Conservation (phyloP, 805 yeast genomes). For the Blastobotrys mokoenaii region DNA sequence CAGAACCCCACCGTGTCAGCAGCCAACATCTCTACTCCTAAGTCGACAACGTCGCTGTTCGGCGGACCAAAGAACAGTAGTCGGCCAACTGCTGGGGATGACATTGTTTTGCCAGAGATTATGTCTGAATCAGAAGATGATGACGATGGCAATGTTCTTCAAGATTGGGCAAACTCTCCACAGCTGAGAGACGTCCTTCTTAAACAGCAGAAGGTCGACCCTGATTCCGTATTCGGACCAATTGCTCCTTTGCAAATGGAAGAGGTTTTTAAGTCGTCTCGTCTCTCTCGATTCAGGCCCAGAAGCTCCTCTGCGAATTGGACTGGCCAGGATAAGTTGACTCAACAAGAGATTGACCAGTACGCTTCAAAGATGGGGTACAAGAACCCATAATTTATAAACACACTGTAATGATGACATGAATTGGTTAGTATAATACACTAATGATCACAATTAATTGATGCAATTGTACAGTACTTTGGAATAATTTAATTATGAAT, state of each 20-base stretch:
- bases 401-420: too few relatives aligned
- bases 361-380: conserved; percentile 44
- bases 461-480: too few relatives aligned
- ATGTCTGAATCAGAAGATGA: conserved; percentile 43
- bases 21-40: background rate
- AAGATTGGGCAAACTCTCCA: conserved; percentile 59
- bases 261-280: conserved; percentile 47
- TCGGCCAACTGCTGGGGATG: background rate
- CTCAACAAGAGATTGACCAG: conserved; percentile 38
- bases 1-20: conserved; percentile 9
- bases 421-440: too few relatives aligned
- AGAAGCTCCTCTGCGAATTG: conserved; percentile 47
- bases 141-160: conserved; percentile 39
- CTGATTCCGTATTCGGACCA: conserved; percentile 65
- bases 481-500: too few relatives aligned
- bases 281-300: conserved; percentile 42
- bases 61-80: background rate
- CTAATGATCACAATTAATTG: too few relatives aligned
- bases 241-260: conserved; percentile 61
- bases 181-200: conserved; percentile 39
- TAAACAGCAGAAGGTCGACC: conserved; percentile 48
- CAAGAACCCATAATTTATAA: background rate
- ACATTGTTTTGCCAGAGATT: conserved; percentile 24
- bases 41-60: conserved; percentile 1
- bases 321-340: conserved; percentile 39